Base-by-base conservation (phyloP, 192 early-diverging fungal species). In the Coemansia sp. region DNA sequence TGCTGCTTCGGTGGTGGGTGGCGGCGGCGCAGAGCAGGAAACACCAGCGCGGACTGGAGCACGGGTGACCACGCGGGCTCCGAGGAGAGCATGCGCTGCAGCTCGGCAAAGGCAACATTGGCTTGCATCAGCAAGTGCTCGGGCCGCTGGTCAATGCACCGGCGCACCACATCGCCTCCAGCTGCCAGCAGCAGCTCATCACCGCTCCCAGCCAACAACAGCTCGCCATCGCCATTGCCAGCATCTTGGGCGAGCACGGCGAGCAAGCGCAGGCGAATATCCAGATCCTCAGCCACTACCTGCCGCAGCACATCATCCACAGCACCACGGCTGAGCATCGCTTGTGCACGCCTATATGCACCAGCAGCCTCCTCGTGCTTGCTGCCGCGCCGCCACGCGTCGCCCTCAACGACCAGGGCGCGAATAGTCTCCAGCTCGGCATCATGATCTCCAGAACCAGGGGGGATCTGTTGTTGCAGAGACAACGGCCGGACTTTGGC, bases 351-450 rank as follows among this genome's bases (percentile, higher is more conserved):
- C 15, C 42, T 38, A 31, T 82, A 82, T 24, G 57, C 56, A 14
- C 6, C 22, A 5, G 59, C 60, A 29, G 78, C 72, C 35, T 53
- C 38, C 2, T 15, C 32, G 22, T 42, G 41, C 60, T 64, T 42
- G 5, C 60, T 46, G 19, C 67, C 32, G 61, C 79, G 65, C 14
- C 70, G 24, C 73, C 66, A 73, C 11, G 73, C 20, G 27, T 82
- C 79, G 25, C 79, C 79, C 64, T 73, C 73, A 4, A 65, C 35
- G 24, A 82, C 54, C 37, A 82, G 49, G 29, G 67, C 69, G 14
- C 39, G 12, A 24, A 68, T 49, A 3, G 6, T 22, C 8, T 69
- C 61, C 29, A 20, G 31, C 56, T 40, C 25, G 35, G 4, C 65
- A 47, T 59, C n/a, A n/a, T n/a, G n/a, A n/a, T 38, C n/a, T 25